phyloP scores from a whole-genome alignment of 2,329 filamentous ascomycete genomes.

The Sporothrix humicola region DNA sequence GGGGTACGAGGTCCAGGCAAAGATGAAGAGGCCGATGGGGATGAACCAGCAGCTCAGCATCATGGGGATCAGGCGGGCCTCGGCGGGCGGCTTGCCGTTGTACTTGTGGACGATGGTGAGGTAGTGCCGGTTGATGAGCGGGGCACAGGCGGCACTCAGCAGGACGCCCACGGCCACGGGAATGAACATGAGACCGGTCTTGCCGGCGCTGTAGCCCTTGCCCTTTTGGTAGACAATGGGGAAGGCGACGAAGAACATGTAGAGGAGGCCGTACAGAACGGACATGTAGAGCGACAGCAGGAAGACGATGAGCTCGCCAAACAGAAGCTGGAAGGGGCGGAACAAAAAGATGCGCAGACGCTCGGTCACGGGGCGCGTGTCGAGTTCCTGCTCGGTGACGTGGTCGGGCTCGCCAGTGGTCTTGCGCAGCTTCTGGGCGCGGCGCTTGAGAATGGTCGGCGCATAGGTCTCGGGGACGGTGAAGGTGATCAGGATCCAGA shows the following conservation, averaged over 20 bases:
- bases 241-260: slow-evolving; percentile 78
- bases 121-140: slow-evolving; percentile 83
- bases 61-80: slow-evolving; percentile 81
- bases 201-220: slow-evolving; percentile 76
- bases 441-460: slow-evolving; percentile 72
- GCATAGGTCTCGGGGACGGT: slow-evolving; percentile 92
- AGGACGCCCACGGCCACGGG: slow-evolving; percentile 77
- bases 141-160: slow-evolving; percentile 67
- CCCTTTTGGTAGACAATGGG: slow-evolving; percentile 76
- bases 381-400: slow-evolving; percentile 82
- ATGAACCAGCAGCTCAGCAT: slow-evolving; percentile 77
- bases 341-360: slow-evolving; percentile 75
- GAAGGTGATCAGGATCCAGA: slow-evolving; percentile 79
- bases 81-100: slow-evolving; percentile 76
- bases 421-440: slow-evolving; percentile 74
- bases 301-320: slow-evolving; percentile 82
- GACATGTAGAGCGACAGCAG: slow-evolving; percentile 86
- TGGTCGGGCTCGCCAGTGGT: slow-evolving; percentile 69
- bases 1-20: slow-evolving; percentile 67
- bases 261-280: slow-evolving; percentile 74
- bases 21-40: slow-evolving; percentile 58
- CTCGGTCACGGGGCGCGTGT: slow-evolving; percentile 70
- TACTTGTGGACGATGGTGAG: slow-evolving; percentile 65
- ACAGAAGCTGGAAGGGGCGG: slow-evolving; percentile 84
- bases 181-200: slow-evolving; percentile 85